Conservation (phyloP, 768 basidiomycete species). For the Termitomyces sp. region DNA sequence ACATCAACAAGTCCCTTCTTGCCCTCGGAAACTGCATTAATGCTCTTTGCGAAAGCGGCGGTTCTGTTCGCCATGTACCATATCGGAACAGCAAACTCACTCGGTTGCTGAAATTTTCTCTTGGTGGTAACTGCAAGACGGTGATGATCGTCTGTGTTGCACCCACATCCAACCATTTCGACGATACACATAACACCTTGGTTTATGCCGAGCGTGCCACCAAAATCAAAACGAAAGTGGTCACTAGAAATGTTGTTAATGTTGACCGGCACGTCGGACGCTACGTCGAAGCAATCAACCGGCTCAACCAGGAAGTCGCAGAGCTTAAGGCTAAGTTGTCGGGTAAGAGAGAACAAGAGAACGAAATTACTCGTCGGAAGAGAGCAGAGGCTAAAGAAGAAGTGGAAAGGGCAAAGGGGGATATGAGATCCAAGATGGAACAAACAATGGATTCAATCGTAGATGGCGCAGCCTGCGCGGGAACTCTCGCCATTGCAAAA, state of each 20-base stretch:
- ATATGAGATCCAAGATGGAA: slow-evolving; percentile 66
- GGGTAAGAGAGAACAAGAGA: slow-evolving; percentile 59
- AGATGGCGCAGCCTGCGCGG: slow-evolving; percentile 72
- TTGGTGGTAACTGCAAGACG: slow-evolving; percentile 98
- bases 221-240: slow-evolving; percentile 96
- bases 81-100: slow-evolving; percentile 99
- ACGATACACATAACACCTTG: slow-evolving; percentile 98
- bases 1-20: slow-evolving; percentile 98
- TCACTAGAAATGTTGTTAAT: slow-evolving; percentile 92
- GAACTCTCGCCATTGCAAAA: slow-evolving; percentile 66
- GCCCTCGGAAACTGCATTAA: slow-evolving; percentile 99
- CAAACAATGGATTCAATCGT: slow-evolving; percentile 66
- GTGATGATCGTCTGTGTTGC: slow-evolving; percentile 99
- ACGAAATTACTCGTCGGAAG: slow-evolving; percentile 59
- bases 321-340: slow-evolving; percentile 84
- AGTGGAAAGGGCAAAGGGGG: slow-evolving; percentile 66
- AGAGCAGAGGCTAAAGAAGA: slow-evolving; percentile 67
- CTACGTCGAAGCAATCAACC: slow-evolving; percentile 92
- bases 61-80: slow-evolving; percentile 83
- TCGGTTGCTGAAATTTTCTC: slow-evolving; percentile 92
- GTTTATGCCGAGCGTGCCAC: slow-evolving; percentile 97
- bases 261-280: slow-evolving; percentile 93
- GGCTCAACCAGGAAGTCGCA: slow-evolving; percentile 77
- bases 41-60: slow-evolving; percentile 92
- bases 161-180: slow-evolving; percentile 92